These are phyloP conservation scores for Phytopythium chamaehyphon DNA, from an alignment of 352 stramenopile species.

Conservation along the genomic window DNA sequence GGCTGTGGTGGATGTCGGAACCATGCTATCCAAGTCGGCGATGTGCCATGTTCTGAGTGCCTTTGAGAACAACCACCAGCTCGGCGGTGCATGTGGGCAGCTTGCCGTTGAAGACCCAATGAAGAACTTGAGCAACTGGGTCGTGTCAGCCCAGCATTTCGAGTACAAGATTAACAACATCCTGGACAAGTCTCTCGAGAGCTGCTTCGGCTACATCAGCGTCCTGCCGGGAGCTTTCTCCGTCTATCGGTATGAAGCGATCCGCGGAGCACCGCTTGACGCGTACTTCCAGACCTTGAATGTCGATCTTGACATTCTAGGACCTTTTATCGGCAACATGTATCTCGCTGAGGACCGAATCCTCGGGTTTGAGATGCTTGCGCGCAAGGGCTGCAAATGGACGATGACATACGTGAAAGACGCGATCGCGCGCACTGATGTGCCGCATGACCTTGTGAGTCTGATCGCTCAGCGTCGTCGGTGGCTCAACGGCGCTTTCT, in stretches of 20 bases:
- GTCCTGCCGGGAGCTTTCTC: constrained; percentile 84
- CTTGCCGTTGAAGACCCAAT: constrained; percentile 81
- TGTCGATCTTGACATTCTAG: constrained; percentile 69
- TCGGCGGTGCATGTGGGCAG: constrained; percentile 79
- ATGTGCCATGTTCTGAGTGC: constrained; percentile 76
- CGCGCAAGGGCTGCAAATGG: constrained; percentile 77
- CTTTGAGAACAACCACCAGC: constrained; percentile 75
- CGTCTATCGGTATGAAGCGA: constrained; percentile 79
- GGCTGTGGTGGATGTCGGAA: constrained; percentile 81
- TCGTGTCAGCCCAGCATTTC: constrained; percentile 84
- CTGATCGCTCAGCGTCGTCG: constrained; percentile 83
- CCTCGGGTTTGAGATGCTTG: constrained; percentile 82
- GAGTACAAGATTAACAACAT: constrained; percentile 91
- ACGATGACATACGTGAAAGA: constrained; percentile 89
- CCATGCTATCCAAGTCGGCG: constrained; percentile 73
- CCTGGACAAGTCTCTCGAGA: constrained; percentile 83
- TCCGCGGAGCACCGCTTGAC: constrained; percentile 69
- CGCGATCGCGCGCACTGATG: constrained; percentile 76
- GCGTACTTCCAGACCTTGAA: constrained; percentile 88
- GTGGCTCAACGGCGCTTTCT: constrained; percentile 87
- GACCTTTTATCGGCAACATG: constrained; percentile 86
- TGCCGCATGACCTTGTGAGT: constrained; percentile 76
- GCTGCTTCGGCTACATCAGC: constrained; percentile 86
- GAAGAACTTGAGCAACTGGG: constrained; percentile 83
- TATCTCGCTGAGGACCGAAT: constrained; percentile 87